phyloP scores from a whole-genome alignment of 2,329 filamentous ascomycete genomes.

The Diaporthe sp. region DNA sequence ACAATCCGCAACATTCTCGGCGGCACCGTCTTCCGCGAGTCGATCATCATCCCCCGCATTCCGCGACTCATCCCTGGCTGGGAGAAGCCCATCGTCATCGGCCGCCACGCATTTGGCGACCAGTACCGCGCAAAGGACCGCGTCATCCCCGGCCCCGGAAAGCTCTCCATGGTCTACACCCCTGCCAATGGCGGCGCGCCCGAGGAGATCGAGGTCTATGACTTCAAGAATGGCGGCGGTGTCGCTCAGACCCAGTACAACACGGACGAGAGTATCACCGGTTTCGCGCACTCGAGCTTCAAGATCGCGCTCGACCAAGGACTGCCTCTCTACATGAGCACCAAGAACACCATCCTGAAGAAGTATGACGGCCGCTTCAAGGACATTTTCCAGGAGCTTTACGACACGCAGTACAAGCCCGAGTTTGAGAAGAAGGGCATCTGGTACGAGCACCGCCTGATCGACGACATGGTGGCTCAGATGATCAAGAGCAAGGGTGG shows the following conservation, averaged over 20 bases:
- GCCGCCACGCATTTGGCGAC: constrained; percentile 97
- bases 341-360: constrained; percentile 99
- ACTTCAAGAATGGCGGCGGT: constrained; percentile 88
- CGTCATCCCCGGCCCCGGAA: constrained; percentile 85
- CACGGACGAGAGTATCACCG: constrained; percentile 93
- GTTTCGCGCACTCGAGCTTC: constrained; percentile 96
- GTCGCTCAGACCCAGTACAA: constrained; percentile 98
- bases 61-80: constrained; percentile 95
- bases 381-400: constrained; percentile 99
- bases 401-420: constrained; percentile 86
- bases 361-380: constrained; percentile 99
- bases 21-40: constrained; percentile 98
- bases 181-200: constrained; percentile 79
- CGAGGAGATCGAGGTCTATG: constrained; percentile 88
- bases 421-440: constrained; percentile 92
- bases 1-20: constrained; percentile 82
- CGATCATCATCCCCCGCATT: constrained; percentile 94
- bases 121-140: constrained; percentile 97
- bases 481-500: constrained; percentile 99
- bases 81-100: constrained; percentile 99
- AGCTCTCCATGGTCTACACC: constrained; percentile 94
- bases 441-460: constrained; percentile 99
- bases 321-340: constrained; percentile 98
- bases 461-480: constrained; percentile 99
- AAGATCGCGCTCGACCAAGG: constrained; percentile 90